Conservation (phyloP, 2,329 filamentous ascomycete species). For the Pseudohalonectria lignicola region DNA sequence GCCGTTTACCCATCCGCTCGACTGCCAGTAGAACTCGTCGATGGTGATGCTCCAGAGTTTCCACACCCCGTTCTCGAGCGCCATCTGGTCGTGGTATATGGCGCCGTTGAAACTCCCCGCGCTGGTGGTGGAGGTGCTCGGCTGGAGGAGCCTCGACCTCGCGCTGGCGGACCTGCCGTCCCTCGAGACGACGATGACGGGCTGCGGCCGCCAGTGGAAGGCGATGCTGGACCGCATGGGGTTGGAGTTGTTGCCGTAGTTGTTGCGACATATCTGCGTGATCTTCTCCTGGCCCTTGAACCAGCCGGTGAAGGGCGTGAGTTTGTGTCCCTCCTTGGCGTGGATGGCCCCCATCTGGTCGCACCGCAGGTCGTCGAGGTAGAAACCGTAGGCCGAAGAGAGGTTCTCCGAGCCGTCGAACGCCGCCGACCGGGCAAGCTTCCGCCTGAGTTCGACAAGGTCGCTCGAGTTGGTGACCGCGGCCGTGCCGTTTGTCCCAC, state of each 20-base stretch:
- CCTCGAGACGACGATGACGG: conserved; percentile 7
- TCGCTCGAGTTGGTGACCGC: background rate
- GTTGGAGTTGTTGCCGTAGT: conserved; percentile 4
- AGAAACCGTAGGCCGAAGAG: conserved; percentile 9
- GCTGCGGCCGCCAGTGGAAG: conserved; percentile 9
- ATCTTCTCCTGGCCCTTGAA: conserved; percentile 6
- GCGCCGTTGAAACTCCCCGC: conserved; percentile 5
- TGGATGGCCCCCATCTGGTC: conserved; percentile 6
- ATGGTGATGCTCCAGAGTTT: conserved; percentile 8
- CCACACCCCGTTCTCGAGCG: conserved; percentile 8
- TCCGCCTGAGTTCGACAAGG: conserved; percentile 4
- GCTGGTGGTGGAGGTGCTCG: conserved; percentile 2
- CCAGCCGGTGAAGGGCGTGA: conserved; percentile 8
- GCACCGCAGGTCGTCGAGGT: conserved; percentile 10
- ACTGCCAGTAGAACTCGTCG: conserved; percentile 10
- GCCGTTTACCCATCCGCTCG: conserved; percentile 4
- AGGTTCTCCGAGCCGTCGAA: conserved; percentile 9
- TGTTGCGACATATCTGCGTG: conserved; percentile 5
- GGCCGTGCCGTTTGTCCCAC: background rate
- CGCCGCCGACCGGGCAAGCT: conserved; percentile 7
- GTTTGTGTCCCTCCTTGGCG: conserved; percentile 7
- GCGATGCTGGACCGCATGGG: conserved; percentile 5
- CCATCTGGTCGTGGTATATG: conserved; percentile 9
- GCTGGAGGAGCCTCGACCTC: conserved; percentile 6
- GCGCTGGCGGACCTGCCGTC: conserved; percentile 7